A percentile compares a stretch with the other conserved stretches of the same genome.
phyloP scores from a whole-genome alignment of 345 rosid species.

The Brassica rapa region DNA sequence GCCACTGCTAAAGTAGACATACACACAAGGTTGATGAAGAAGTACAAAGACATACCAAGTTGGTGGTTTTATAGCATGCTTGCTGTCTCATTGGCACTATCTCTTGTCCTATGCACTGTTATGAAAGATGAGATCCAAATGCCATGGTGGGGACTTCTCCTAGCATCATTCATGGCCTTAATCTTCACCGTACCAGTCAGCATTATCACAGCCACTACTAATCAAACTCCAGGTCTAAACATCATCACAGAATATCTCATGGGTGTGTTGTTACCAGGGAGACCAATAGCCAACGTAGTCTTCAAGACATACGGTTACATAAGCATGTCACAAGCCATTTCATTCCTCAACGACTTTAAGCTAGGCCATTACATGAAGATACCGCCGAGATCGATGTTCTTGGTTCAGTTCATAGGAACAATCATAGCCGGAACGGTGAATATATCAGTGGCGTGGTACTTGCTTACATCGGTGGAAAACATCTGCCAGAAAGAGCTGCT shows the following conservation, averaged over 20 bases:
- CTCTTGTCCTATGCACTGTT: slow-evolving; percentile 52
- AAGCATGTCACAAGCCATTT: slow-evolving; percentile 60
- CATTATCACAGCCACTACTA: slow-evolving; percentile 62
- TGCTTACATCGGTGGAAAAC: slow-evolving; percentile 50
- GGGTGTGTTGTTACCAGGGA: slow-evolving; percentile 60
- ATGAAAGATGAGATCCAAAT: slow-evolving; percentile 58
- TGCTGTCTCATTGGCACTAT: slow-evolving; percentile 42
- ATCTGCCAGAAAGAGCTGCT: slow-evolving; percentile 55
- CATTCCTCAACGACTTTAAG: slow-evolving; percentile 62
- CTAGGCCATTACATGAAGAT: slow-evolving; percentile 66
- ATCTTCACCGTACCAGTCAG: slow-evolving; percentile 59
- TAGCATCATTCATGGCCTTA: slow-evolving; percentile 55
- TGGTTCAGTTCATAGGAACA: slow-evolving; percentile 57
- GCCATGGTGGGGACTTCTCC: slow-evolving; percentile 74
- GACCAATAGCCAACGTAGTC: slow-evolving; percentile 62
- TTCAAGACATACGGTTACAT: slow-evolving; percentile 61
- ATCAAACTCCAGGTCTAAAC: slow-evolving; percentile 59
- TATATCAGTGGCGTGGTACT: slow-evolving; percentile 54
- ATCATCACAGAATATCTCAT: slow-evolving; percentile 62
- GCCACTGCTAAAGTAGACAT: slow-evolving; percentile 50
- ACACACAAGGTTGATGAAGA: slow-evolving; percentile 67
- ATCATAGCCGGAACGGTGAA: slow-evolving; percentile 56
- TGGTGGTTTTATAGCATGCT: slow-evolving; percentile 63
- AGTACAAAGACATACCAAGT: slow-evolving; percentile 53
- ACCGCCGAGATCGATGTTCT: slow-evolving; percentile 60